phyloP scores from a whole-genome alignment of 768 basidiomycete species.

The Lactifluus rugatus region DNA sequence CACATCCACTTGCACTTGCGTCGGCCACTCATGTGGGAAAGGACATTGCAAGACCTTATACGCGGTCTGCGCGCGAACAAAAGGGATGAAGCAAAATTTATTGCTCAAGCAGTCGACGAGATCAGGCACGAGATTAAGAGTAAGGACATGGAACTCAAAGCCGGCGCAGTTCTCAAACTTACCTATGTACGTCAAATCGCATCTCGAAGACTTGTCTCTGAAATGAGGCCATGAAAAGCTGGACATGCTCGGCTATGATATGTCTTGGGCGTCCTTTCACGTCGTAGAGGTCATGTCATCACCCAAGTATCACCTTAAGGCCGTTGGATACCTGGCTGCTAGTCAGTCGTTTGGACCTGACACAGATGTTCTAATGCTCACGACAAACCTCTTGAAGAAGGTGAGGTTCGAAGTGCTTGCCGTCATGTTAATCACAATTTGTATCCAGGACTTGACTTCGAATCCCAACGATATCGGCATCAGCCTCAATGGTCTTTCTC shows the following conservation, averaged over 20 bases:
- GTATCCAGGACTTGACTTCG: conserved; percentile 67
- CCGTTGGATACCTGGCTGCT: conserved; percentile 91
- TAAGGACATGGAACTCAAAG: conserved; percentile 96
- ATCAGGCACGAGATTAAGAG: conserved; percentile 83
- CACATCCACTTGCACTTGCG: conserved; percentile 10
- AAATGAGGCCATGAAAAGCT: conserved; percentile 44
- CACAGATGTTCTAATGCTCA: conserved; percentile 95
- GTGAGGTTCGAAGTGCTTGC: conserved; percentile 32
- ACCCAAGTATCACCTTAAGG: conserved; percentile 82
- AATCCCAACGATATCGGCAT: conserved; percentile 65
- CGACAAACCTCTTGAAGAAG: conserved; percentile 93
- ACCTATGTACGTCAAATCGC: conserved; percentile 68
- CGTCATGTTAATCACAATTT: conserved; percentile 17
- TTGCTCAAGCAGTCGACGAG: conserved; percentile 88
- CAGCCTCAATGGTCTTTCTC: conserved; percentile 72
- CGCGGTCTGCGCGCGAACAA: conserved; percentile 94
- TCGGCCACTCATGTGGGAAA: conserved; percentile 73
- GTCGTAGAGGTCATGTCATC: conserved; percentile 99
- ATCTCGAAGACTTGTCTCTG: conserved; percentile 15
- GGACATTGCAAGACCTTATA: conserved; percentile 91
- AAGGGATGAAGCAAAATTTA: conserved; percentile 85
- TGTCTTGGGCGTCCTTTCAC: conserved; percentile 93
- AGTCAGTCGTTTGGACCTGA: conserved; percentile 84
- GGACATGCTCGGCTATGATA: conserved; percentile 94
- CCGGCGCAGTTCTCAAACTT: conserved; percentile 88